phyloP scores from a whole-genome alignment of 129 eudicot genomes.

The carrot (Daucus carota) region DH1_v3.0 NC_030383.2:14543001-14543500 shows the following conservation, averaged over 20 bases:
- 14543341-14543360: background rate
- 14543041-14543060: constrained; percentile 72
- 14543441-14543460: background rate
- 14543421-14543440: background rate
- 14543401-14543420: background rate
- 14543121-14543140: background rate
- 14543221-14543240: background rate
- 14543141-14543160: background rate
- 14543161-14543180: background rate
- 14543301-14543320: background rate
- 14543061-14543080: constrained; percentile 68
- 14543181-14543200: background rate
- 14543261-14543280: background rate
- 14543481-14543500: background rate
- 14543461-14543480: accelerated
- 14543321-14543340: background rate
- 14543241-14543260: background rate
- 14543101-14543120: background rate
- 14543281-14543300: background rate
- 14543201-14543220: background rate
- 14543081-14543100: background rate
- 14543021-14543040: constrained; percentile 94
- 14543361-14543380: background rate
- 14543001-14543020: constrained; percentile 68
- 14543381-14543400: background rate